Percentiles rank a stretch among this genome's conserved stretches.
Evolutionary conservation across 2,329 filamentous ascomycete species (phyloP).

Genomic region (Clonostachys rosea): DNA sequence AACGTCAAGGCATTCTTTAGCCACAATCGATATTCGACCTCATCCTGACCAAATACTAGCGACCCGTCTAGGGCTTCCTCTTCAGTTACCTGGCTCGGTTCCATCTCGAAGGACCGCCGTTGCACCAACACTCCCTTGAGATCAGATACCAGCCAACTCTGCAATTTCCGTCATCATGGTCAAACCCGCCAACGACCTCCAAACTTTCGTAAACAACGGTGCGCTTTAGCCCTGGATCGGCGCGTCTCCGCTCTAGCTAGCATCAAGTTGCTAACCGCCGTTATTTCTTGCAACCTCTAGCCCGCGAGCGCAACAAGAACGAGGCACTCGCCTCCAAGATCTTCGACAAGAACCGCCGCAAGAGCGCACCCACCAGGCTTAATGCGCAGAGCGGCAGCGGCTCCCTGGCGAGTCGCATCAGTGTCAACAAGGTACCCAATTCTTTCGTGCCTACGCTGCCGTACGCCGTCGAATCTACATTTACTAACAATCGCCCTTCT

Average conservation of each 20-base stretch:
- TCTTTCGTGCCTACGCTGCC: background rate
- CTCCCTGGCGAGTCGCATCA: constrained; percentile 67
- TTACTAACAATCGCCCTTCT: background rate
- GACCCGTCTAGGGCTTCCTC: too few species aligned
- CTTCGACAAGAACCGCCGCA: constrained; percentile 51
- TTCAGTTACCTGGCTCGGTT: too few species aligned
- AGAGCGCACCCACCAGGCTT: constrained; percentile 48
- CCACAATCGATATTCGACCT: too few species aligned
- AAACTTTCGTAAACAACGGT: constrained; percentile 52
- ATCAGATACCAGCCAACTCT: too few species aligned
- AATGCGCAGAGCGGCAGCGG: constrained; percentile 38
- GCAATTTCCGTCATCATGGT: constrained; percentile 22
- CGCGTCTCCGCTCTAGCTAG: background rate
- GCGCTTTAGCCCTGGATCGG: constrained; percentile 6
- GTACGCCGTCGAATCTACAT: background rate
- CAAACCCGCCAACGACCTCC: constrained; percentile 42
- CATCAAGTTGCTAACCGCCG: constrained; percentile 2
- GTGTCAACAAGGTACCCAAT: constrained; percentile 60
- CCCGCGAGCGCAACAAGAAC: constrained; percentile 66
- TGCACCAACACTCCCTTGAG: too few species aligned
- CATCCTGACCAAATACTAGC: too few species aligned
- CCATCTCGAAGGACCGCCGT: too few species aligned
- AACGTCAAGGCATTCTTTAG: too few species aligned
- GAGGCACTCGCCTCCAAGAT: constrained; percentile 69
- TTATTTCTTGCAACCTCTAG: constrained; percentile 20